Percentiles rank a stretch among this genome's conserved stretches.
These are phyloP conservation scores for Plasmopara halstedii DNA, from an alignment of 352 stramenopile genomes.

Conservation along the genomic window DNA sequence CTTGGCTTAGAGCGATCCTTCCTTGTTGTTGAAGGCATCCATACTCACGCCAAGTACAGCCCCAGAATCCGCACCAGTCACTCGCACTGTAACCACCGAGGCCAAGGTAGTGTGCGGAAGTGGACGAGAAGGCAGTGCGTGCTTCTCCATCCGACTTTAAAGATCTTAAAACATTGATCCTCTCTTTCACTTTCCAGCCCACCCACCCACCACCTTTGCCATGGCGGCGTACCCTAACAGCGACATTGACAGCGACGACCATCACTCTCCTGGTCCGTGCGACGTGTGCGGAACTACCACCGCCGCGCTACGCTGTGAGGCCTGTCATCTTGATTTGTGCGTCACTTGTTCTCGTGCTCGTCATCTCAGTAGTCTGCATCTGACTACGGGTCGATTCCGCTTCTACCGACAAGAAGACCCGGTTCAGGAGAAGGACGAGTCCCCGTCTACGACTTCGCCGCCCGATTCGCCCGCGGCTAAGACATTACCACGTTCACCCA, in stretches of 20 bases:
- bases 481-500: slow-evolving; percentile 6
- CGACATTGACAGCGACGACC: slow-evolving; percentile 7
- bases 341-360: slow-evolving; percentile 32
- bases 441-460: slow-evolving; percentile 19
- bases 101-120: slow-evolving; percentile 4
- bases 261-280: slow-evolving; percentile 18
- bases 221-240: slow-evolving; percentile 5
- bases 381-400: slow-evolving; percentile 22
- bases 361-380: slow-evolving; percentile 35
- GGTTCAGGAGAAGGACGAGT: slow-evolving; percentile 10
- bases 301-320: slow-evolving; percentile 31
- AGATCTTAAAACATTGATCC: slow-evolving; percentile 8
- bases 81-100: slow-evolving; percentile 20
- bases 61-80: slow-evolving; percentile 16
- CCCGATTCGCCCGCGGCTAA: slow-evolving; percentile 17
- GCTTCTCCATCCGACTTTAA: slow-evolving; percentile 13
- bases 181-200: neutral
- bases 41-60: slow-evolving; percentile 14
- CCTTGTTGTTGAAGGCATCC: slow-evolving; percentile 10
- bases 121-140: slow-evolving; percentile 7
- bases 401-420: slow-evolving; percentile 11
- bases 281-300: slow-evolving; percentile 30
- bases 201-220: neutral
- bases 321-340: slow-evolving; percentile 48
- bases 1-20: slow-evolving; percentile 17